Evolutionary conservation across 768 basidiomycete genomes (phyloP), one percentile per base, ranked within the genome.

Genomic region (Chalciporus piperatus): DNA sequence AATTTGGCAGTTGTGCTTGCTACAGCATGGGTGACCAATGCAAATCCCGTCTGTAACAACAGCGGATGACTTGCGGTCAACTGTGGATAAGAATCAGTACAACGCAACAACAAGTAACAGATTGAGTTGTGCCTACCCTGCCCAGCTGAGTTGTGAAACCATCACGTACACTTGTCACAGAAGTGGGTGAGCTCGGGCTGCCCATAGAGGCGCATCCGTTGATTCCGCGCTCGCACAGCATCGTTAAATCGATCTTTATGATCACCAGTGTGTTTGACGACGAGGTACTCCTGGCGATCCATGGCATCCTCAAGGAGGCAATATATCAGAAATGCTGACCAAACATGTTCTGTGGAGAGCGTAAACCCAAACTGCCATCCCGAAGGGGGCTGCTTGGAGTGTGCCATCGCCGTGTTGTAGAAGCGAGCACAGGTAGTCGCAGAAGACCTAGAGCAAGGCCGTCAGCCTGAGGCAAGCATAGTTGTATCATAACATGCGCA

Each of bases 21-120:
- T 13, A 9, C 56, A 57, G 23, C 54, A 55, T 0, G 50, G 49
- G 17, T 54, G 56, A 1, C 52, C 35, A 10, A 56, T 51, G n/a
- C 50, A 48, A 0, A 58, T 1, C 1, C 54, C 40, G 13, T 55
- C 53, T 0, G 43, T 55, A 0, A 57, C 27, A 0, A 57, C 41
- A 11, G 47, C 56, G 0, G 23, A 47, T 6, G 33, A 50, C 37
- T 20, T 44, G 1, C 9, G 4, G 13, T 48, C 2, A 0, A 48
- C 51, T 52, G 17, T 4, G 11, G 2, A 23, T 2, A 7, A 25
- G 25, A 7, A 25, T 25, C 25, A 25, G 25, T 25, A 25, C 25
- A 25, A 25, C 25, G 25, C 25, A 4, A 25, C 4, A 3, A 25
- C 4, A 3, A 25, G 25, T 25, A 3, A 25, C 25, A 25, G 25